Conservation (phyloP, 192 early-diverging fungal genomes). For the Chytriomyces confervae region DNA sequence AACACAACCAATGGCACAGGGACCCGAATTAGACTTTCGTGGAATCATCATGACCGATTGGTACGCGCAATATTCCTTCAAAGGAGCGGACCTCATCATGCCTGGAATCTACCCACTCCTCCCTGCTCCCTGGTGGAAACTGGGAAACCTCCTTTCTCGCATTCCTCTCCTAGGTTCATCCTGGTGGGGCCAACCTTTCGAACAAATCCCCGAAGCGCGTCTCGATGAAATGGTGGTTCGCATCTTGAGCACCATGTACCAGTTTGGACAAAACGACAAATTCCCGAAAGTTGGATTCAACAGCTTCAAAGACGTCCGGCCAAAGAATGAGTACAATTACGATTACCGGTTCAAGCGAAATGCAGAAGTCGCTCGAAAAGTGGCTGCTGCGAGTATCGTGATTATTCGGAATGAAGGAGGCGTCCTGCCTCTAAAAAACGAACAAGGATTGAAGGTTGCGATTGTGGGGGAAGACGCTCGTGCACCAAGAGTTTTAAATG, state of each 20-base stretch:
- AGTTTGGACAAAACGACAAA: slow-evolving; percentile 43
- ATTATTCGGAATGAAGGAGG: slow-evolving; percentile 46
- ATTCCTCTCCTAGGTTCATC: not conserved
- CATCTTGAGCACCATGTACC: slow-evolving; percentile 51
- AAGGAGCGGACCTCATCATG: slow-evolving; percentile 67
- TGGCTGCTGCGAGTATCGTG: slow-evolving; percentile 48
- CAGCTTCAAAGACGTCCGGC: not conserved
- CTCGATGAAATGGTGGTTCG: slow-evolving; percentile 61
- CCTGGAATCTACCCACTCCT: slow-evolving; percentile 43
- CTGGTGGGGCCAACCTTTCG: not conserved
- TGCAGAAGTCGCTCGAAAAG: slow-evolving; percentile 29
- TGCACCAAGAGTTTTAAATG: slow-evolving; percentile 37
- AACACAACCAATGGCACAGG: not conserved
- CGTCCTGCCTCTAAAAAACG: slow-evolving; percentile 40
- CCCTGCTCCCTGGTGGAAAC: not conserved
- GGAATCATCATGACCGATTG: slow-evolving; percentile 73
- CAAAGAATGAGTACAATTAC: slow-evolving; percentile 14
- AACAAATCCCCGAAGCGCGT: slow-evolving; percentile 34
- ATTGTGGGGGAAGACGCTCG: slow-evolving; percentile 53
- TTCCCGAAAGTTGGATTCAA: slow-evolving; percentile 12
- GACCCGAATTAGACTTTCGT: slow-evolving; percentile 57
- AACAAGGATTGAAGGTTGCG: slow-evolving; percentile 31
- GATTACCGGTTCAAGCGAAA: slow-evolving; percentile 38
- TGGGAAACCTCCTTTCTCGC: not conserved
- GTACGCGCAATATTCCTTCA: slow-evolving; percentile 53